Percentiles rank a stretch among this genome's conserved stretches.
These are phyloP conservation scores for Fusarium oxysporum DNA, from an alignment of 2,329 filamentous ascomycete genomes.

Conservation along the genomic window DNA sequence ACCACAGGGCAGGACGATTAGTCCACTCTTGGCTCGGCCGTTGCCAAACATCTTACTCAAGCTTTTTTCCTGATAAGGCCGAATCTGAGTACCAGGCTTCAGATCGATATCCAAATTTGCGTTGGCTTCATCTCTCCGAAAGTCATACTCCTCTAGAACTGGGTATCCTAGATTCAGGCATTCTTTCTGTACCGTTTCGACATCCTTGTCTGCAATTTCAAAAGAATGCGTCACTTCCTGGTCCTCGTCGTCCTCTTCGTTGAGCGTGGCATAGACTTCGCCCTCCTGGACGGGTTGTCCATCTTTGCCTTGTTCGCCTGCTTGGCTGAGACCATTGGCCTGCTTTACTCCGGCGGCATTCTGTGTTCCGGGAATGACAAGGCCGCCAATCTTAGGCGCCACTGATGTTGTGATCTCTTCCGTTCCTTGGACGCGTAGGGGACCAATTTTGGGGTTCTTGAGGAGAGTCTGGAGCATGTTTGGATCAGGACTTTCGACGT, in stretches of 20 bases:
- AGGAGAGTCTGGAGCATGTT: slow-evolving; percentile 88
- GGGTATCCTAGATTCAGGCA: slow-evolving; percentile 89
- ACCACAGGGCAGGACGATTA: slow-evolving; percentile 96
- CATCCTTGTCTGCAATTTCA: slow-evolving; percentile 83
- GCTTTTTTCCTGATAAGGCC: slow-evolving; percentile 96
- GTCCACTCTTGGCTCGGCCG: slow-evolving; percentile 94
- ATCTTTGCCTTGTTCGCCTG: slow-evolving; percentile 55
- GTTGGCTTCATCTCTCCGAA: slow-evolving; percentile 89
- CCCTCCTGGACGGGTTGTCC: slow-evolving; percentile 68
- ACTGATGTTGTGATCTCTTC: slow-evolving; percentile 81
- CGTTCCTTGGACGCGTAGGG: slow-evolving; percentile 78
- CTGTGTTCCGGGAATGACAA: slow-evolving; percentile 95
- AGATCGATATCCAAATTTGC: slow-evolving; percentile 94
- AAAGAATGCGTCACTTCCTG: slow-evolving; percentile 92
- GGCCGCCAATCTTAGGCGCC: slow-evolving; percentile 85
- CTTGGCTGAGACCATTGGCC: slow-evolving; percentile 59
- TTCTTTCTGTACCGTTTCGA: slow-evolving; percentile 88
- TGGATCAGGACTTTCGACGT: slow-evolving; percentile 90
- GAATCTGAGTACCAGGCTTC: slow-evolving; percentile 88
- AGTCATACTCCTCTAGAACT: slow-evolving; percentile 96
- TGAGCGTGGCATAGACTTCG: slow-evolving; percentile 77
- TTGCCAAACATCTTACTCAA: slow-evolving; percentile 99
- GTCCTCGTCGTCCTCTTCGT: slow-evolving; percentile 89
- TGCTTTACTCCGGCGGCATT: slow-evolving; percentile 91
- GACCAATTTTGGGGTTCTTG: slow-evolving; percentile 83